These are phyloP conservation scores for Botrytis fabae DNA, from an alignment of 2,329 filamentous ascomycete genomes.

Conservation along the genomic window DNA sequence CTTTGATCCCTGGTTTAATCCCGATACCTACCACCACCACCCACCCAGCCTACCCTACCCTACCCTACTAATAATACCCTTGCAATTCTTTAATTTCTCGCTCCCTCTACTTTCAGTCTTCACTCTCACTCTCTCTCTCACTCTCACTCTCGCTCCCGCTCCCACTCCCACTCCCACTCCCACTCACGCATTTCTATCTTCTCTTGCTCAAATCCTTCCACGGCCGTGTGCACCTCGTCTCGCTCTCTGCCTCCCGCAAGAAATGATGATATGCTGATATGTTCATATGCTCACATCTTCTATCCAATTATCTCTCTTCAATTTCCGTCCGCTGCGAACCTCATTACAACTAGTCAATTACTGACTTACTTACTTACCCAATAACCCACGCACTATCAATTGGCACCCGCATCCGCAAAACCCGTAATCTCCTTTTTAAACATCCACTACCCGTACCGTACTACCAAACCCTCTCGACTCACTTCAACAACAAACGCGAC, in stretches of 20 bases:
- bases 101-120: neutral
- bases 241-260: too few species aligned
- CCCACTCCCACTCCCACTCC: too few species aligned
- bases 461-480: slow-evolving; percentile 4
- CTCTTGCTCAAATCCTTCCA: too few species aligned
- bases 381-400: slow-evolving; percentile 9
- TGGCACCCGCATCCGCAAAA: slow-evolving; percentile 17
- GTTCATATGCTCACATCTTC: slow-evolving; percentile 25
- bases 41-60: too few species aligned
- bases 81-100: neutral
- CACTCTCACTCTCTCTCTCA: neutral
- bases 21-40: neutral
- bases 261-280: slow-evolving; percentile 26
- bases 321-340: neutral
- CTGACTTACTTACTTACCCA: neutral
- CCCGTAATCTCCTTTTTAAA: slow-evolving; percentile 18
- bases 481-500: slow-evolving; percentile 29
- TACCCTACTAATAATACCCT: neutral
- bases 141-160: too few species aligned
- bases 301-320: slow-evolving; percentile 24
- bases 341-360: neutral
- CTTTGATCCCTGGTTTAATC: neutral
- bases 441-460: neutral
- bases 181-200: too few species aligned
- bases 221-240: too few species aligned